Evolutionary conservation across 495 filamentous ascomycete species (phyloP).

Genomic region (Tuber borchii): DNA sequence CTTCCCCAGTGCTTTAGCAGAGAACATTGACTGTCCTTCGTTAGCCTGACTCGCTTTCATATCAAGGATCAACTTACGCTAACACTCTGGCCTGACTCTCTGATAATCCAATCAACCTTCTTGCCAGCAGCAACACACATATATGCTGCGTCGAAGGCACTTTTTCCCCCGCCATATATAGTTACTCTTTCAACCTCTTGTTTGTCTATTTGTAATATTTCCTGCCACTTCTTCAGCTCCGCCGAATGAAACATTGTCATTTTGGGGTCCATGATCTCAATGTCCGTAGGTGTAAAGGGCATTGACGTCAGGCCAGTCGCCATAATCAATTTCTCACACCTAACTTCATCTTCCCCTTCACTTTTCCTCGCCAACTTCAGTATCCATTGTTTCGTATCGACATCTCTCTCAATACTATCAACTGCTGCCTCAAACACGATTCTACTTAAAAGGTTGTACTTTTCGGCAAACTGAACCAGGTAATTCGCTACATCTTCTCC

Average conservation of each 20-base stretch:
- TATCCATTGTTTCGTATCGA: constrained; percentile 36
- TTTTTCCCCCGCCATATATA: constrained; percentile 49
- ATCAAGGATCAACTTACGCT: constrained; percentile 7
- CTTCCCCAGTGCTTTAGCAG: constrained; percentile 41
- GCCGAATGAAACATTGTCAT: constrained; percentile 44
- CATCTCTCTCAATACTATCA: constrained; percentile 31
- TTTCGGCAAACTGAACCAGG: constrained; percentile 51
- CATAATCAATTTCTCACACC: constrained; percentile 45
- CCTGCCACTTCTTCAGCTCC: constrained; percentile 39
- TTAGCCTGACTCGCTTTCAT: background rate
- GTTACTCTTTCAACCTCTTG: constrained; percentile 38
- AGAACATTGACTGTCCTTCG: constrained; percentile 31
- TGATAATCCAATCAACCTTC: constrained; percentile 48
- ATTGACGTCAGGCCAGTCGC: constrained; percentile 47
- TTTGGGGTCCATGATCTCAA: constrained; percentile 37
- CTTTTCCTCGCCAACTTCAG: constrained; percentile 26
- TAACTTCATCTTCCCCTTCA: constrained; percentile 14
- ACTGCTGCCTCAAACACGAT: constrained; percentile 43
- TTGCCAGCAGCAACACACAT: constrained; percentile 45
- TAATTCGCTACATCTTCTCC: constrained; percentile 61
- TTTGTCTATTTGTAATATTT: constrained; percentile 23
- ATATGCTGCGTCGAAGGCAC: constrained; percentile 48
- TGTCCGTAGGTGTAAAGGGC: constrained; percentile 44
- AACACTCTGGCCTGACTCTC: constrained; percentile 44
- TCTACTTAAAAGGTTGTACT: constrained; percentile 40